Conservation (phyloP, 2,329 filamentous ascomycete species). For the Alternaria triticimaculans region DNA sequence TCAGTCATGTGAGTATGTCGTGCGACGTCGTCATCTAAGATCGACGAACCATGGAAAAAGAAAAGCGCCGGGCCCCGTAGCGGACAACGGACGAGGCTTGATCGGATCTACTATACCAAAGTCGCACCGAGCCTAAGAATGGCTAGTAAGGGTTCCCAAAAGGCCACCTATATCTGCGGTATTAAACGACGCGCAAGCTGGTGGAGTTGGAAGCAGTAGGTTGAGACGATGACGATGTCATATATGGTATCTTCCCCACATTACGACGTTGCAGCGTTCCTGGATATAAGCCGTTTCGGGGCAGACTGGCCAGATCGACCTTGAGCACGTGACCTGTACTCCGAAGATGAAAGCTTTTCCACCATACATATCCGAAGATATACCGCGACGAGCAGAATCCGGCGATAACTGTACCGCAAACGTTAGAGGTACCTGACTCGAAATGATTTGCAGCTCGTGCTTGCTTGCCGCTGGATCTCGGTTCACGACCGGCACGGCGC, state of each 20-base stretch:
- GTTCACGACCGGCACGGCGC: constrained; percentile 31
- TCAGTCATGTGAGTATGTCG: neutral
- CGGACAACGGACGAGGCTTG: constrained; percentile 3
- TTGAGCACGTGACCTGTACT: neutral
- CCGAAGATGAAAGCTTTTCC: neutral
- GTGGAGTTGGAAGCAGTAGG: neutral
- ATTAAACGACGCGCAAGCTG: constrained; percentile 14
- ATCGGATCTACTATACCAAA: constrained; percentile 6
- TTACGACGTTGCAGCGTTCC: constrained; percentile 2
- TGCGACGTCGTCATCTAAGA: constrained; percentile 7
- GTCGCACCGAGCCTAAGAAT: constrained; percentile 7
- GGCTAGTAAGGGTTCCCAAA: constrained; percentile 8
- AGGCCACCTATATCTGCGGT: constrained; percentile 3
- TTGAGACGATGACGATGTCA: constrained; percentile 7
- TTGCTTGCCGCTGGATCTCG: constrained; percentile 34
- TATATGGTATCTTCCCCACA: neutral
- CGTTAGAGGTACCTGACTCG: constrained; percentile 19
- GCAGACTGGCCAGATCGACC: neutral
- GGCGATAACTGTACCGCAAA: neutral
- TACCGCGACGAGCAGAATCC: constrained; percentile 10
- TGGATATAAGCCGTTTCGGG: neutral
- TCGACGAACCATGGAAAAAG: constrained; percentile 15
- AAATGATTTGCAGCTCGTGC: constrained; percentile 26
- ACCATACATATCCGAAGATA: neutral
- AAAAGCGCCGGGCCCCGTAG: constrained; percentile 5